Base-by-base conservation (phyloP, 768 basidiomycete genomes). In the Suillus brevipes region DNA sequence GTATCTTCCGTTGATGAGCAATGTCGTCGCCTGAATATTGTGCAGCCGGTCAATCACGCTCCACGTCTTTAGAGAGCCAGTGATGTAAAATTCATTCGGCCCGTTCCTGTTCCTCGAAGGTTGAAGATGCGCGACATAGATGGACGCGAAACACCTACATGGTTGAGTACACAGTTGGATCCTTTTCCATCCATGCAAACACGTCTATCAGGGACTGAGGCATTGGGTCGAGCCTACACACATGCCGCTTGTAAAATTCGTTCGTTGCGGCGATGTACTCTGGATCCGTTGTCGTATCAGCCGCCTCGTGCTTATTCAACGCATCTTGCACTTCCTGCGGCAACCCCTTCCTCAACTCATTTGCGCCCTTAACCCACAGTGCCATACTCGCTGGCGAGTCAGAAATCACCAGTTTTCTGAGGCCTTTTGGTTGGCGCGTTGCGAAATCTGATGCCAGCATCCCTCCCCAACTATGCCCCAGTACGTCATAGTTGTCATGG, bases 91-190 rank as follows among this genome's bases (percentile, higher is more conserved):
- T 52, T 77, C 77, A 45, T 76, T 77, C 18, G 78, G 79, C n/a
- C 81, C 79, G n/a, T 74, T 74, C 78, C 80, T 83, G 60, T 8
- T 16, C 49, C 43, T 57, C 25, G 7, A 40, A 47, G 9, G 59
- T 62, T 59, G 63, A 58, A 64, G 50, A 66, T 34, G 38, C 28
- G 40, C 5, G 13, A 58, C 40, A n/a, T 47, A 53, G 4, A 65
- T 40, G 9, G 4, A 58, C 25, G 28, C 28, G 10, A 13, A 37
- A 59, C 36, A 70, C 80, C 50, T 53, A 84, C 85, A 87, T 84
- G 2, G 81, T 81, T 45, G 69, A 64, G 60, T 81, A 81, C 6
- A 85, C 83, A 0, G 84, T 86, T 5, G 81, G 75, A 61, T 86
- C 85, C 47, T 79, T 75, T 7, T 78, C 79, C 7, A 80, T 55